phyloP scores from a whole-genome alignment of 345 rosid genomes.

The Dipteronia dyeriana region DNA sequence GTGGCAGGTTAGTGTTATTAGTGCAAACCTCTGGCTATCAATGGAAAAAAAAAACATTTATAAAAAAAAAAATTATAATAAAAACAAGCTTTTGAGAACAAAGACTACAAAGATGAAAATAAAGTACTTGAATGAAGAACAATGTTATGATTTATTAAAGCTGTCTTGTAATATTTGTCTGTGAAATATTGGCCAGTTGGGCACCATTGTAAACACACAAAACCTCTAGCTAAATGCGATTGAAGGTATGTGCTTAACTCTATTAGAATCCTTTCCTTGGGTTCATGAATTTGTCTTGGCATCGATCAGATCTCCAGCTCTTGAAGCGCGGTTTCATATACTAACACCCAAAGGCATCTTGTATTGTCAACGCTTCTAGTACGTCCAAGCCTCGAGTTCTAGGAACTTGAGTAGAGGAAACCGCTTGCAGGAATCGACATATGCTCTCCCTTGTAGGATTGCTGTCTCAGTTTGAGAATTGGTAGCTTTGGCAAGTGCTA shows the following conservation, averaged over 20 bases:
- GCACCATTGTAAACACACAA: not conserved
- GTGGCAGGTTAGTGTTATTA: not conserved
- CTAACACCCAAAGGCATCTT: constrained; percentile 14
- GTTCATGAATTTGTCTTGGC: constrained; percentile 18
- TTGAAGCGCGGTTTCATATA: constrained; percentile 1
- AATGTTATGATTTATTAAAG: too few species aligned
- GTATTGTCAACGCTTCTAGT: constrained; percentile 15
- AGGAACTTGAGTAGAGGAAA: not conserved
- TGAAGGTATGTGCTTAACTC: constrained; percentile 21
- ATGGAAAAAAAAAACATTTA: not conserved
- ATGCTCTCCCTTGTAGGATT: not conserved
- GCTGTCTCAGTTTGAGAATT: not conserved
- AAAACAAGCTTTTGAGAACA: too few species aligned
- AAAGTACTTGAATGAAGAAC: not conserved
- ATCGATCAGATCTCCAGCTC: constrained; percentile 18
- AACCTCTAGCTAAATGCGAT: not conserved
- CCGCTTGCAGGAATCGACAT: not conserved
- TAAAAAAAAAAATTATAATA: too few species aligned
- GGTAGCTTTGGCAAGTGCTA: not conserved
- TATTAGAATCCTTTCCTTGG: constrained; percentile 22
- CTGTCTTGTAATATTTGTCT: not conserved
- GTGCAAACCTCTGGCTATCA: not conserved
- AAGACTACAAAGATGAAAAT: too few species aligned
- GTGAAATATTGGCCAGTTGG: not conserved
- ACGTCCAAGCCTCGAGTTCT: constrained; percentile 14